phyloP scores from a whole-genome alignment of 225 moss, liverwort and hornwort species.

The Asterella californica region DNA sequence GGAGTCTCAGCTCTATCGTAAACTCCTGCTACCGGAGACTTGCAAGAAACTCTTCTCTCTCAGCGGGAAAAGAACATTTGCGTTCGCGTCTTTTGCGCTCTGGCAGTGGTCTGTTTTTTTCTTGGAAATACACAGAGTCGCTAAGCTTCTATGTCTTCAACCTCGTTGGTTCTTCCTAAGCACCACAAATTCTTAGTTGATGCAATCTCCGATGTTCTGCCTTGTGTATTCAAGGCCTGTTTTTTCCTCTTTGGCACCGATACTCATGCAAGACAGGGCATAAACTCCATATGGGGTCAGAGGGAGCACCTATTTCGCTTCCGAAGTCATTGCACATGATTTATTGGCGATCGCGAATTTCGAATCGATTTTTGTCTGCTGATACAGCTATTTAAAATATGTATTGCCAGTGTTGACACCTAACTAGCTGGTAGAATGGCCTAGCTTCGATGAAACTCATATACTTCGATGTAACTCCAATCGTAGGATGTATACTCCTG shows the following conservation, averaged over 20 bases:
- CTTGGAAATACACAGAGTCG: neutral
- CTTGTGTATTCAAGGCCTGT: neutral
- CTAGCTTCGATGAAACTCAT: too few species aligned
- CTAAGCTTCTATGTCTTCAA: neutral
- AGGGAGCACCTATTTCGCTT: too few species aligned
- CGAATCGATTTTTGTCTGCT: too few species aligned
- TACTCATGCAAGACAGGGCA: neutral
- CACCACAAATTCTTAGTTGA: neutral
- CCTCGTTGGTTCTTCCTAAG: neutral
- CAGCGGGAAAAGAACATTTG: neutral
- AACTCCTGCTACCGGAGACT: neutral
- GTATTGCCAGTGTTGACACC: too few species aligned
- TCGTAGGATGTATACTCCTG: too few species aligned
- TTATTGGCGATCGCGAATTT: too few species aligned
- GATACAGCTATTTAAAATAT: too few species aligned
- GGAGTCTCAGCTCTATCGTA: neutral
- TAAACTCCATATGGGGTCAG: neutral
- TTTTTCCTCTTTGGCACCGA: neutral
- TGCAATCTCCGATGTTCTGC: neutral
- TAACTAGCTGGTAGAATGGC: too few species aligned
- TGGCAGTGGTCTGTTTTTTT: neutral
- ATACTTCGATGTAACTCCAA: too few species aligned
- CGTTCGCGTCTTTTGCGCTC: neutral
- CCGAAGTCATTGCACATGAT: too few species aligned
- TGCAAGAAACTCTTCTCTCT: neutral